Evolutionary conservation across 73 alveolate species (phyloP).

Genomic region (Diophrys appendiculata): DNA sequence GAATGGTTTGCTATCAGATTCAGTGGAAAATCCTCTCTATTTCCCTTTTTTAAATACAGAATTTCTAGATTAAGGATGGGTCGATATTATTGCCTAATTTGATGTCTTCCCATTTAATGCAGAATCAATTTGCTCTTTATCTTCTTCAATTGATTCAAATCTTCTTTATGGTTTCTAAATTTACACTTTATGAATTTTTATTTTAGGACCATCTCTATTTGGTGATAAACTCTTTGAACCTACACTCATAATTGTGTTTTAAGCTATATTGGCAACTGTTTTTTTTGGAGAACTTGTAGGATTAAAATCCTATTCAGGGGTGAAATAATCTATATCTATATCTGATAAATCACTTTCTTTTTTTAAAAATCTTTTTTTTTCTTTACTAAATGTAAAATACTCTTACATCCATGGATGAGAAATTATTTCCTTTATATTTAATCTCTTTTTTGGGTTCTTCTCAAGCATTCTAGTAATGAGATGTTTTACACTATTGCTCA

Average conservation of each 20-base stretch:
- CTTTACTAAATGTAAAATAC: neutral
- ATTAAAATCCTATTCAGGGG: neutral
- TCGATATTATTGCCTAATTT: too few species aligned
- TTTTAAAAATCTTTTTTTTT: neutral
- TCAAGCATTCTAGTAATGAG: constrained; percentile 2
- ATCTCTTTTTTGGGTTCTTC: constrained; percentile 9
- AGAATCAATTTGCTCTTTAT: neutral
- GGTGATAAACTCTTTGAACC: neutral
- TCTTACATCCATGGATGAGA: constrained; percentile 19
- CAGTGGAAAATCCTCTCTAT: neutral
- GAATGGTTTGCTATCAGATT: neutral
- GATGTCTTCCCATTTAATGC: neutral
- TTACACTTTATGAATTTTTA: neutral
- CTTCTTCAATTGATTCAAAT: neutral
- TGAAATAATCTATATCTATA: neutral
- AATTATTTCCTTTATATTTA: neutral
- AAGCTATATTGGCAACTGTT: neutral
- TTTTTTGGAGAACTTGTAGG: neutral
- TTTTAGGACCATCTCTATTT: neutral
- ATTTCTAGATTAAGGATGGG: neutral
- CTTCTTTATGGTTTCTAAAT: neutral
- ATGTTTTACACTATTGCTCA: neutral
- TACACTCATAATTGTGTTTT: neutral
- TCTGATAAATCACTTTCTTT: neutral
- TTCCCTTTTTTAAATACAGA: too few species aligned